Evolutionary conservation across 2,329 filamentous ascomycete species (phyloP).

Genomic region (Claviceps citrina): DNA sequence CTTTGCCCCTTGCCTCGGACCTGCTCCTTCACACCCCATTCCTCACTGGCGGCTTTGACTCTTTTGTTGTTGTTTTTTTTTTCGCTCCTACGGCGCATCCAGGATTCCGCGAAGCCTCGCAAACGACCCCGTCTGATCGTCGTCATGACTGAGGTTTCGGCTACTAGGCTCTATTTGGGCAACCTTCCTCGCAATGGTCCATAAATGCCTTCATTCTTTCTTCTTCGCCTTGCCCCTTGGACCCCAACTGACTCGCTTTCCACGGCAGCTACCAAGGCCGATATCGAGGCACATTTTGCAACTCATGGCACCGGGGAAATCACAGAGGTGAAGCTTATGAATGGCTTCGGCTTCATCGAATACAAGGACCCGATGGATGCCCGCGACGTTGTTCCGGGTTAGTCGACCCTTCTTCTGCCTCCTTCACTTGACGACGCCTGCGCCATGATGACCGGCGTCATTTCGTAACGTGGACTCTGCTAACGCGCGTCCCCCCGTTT

Average conservation of each 20-base stretch:
- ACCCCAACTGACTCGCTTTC: constrained; percentile 28
- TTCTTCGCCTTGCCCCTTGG: constrained; percentile 12
- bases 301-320: constrained; percentile 95
- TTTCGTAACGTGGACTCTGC: constrained; percentile 3
- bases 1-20: constrained; percentile 1
- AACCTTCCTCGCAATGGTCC: constrained; percentile 93
- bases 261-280: constrained; percentile 76
- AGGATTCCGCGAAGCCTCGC: constrained; percentile 2
- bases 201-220: constrained; percentile 10
- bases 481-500: constrained; percentile 4
- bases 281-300: constrained; percentile 90
- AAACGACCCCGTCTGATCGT: constrained; percentile 8
- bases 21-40: not conserved
- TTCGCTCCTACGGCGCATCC: not conserved
- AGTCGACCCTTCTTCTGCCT: constrained; percentile 18
- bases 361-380: constrained; percentile 98
- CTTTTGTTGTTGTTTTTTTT: not conserved
- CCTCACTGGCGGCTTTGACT: not conserved
- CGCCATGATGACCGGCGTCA: not conserved
- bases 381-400: constrained; percentile 94
- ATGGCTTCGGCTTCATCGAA: constrained; percentile 98
- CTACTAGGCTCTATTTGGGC: constrained; percentile 90
- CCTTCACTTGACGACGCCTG: not conserved
- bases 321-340: constrained; percentile 99
- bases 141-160: constrained; percentile 70